These are phyloP conservation scores for Backusella morwellensis DNA, from an alignment of 192 early-diverging fungal genomes.

Conservation along the genomic window DNA sequence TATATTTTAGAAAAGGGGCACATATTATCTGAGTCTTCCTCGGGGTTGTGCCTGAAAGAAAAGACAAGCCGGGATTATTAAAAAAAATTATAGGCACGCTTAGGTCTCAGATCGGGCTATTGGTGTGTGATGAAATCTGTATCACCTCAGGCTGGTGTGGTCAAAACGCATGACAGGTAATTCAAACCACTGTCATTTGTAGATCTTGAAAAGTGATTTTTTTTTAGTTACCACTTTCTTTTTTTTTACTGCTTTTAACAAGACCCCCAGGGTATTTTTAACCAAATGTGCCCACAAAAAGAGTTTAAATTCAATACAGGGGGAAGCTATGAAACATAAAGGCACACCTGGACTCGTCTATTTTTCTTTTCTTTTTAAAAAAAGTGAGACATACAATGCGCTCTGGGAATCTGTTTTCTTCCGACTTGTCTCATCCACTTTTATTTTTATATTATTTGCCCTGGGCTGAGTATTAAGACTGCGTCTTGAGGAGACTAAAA, in stretches of 20 bases:
- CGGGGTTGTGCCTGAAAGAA: constrained; percentile 2
- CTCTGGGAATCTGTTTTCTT: neutral
- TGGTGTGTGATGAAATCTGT: neutral
- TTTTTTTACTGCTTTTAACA: neutral
- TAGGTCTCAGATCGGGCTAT: neutral
- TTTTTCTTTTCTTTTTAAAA: constrained; percentile 6
- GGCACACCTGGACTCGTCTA: constrained; percentile 1
- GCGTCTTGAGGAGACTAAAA: neutral
- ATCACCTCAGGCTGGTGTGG: neutral
- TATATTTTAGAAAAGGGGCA: neutral
- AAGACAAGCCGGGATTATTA: neutral
- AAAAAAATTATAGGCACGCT: neutral
- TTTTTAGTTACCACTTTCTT: neutral
- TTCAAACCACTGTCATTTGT: neutral
- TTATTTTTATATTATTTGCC: constrained; percentile 1
- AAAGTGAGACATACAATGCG: constrained; percentile 2
- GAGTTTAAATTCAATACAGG: neutral
- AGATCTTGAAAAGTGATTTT: neutral
- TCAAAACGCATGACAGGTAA: neutral
- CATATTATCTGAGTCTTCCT: neutral
- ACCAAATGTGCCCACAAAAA: neutral
- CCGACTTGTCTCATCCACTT: constrained; percentile 3
- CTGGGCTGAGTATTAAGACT: constrained; percentile 5
- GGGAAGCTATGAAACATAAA: neutral
- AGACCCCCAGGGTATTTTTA: neutral